phyloP scores from a whole-genome alignment of 352 stramenopile species.

The Globisporangium emineosum region DNA sequence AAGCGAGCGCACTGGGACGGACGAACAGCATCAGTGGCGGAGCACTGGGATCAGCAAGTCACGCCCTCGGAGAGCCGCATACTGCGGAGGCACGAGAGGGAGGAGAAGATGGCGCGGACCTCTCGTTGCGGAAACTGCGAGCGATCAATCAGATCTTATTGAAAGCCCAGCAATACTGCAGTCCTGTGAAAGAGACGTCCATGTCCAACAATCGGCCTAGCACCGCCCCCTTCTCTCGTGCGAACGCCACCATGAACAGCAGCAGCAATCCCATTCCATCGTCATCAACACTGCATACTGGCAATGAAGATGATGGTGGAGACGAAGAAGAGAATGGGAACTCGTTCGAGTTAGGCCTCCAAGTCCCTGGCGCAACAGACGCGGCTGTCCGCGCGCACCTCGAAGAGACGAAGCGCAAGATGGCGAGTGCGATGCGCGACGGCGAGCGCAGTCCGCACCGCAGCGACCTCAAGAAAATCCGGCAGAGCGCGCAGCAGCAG shows the following conservation, averaged over 20 bases:
- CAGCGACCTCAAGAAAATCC: slow-evolving; percentile 30
- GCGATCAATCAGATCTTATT: slow-evolving; percentile 65
- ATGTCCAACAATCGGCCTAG: slow-evolving; percentile 3
- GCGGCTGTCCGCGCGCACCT: slow-evolving; percentile 33
- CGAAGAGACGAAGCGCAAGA: slow-evolving; percentile 41
- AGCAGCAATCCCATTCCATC: not conserved
- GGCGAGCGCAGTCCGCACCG: slow-evolving; percentile 25
- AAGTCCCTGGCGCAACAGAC: not conserved
- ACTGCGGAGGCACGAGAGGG: not conserved
- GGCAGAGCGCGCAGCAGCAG: slow-evolving; percentile 28
- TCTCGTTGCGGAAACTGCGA: slow-evolving; percentile 43
- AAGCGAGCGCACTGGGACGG: not conserved
- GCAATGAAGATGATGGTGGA: not conserved
- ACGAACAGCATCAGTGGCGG: not conserved
- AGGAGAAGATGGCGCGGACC: slow-evolving; percentile 9
- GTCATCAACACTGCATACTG: not conserved
- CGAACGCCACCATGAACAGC: not conserved
- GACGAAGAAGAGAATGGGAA: not conserved
- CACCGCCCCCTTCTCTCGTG: slow-evolving; percentile 1
- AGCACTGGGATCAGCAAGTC: not conserved
- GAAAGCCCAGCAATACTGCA: slow-evolving; percentile 37
- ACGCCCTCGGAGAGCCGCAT: not conserved
- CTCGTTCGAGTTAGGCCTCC: slow-evolving; percentile 2
- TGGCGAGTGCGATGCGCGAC: slow-evolving; percentile 44
- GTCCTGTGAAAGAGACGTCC: not conserved